Percentiles rank a stretch among this genome's conserved stretches.
These are phyloP conservation scores for Anisodus acutangulus DNA, from an alignment of 257 asterid genomes.

Conservation along the genomic window DNA sequence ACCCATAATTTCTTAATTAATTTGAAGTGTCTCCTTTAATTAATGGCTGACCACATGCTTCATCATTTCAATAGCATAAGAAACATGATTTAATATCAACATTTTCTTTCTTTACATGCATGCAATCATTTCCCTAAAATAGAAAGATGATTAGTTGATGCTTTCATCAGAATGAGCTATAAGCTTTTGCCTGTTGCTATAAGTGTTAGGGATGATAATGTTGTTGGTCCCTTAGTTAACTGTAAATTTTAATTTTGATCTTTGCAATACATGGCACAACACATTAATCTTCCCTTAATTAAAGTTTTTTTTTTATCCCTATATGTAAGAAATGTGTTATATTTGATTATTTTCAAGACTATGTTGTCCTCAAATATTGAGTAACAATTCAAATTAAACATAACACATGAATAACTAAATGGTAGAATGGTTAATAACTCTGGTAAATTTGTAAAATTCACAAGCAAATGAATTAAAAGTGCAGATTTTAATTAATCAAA, in stretches of 20 bases:
- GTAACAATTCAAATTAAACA: background rate
- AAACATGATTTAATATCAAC: background rate
- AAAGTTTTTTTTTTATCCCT: background rate
- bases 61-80: background rate
- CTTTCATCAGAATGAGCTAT: background rate
- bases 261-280: too few relatives aligned
- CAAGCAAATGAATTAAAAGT: background rate
- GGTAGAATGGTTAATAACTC: background rate
- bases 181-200: background rate
- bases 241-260: background rate
- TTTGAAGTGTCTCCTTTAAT: background rate
- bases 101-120: background rate
- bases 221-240: background rate
- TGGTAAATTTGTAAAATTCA: too few relatives aligned
- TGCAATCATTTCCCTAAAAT: background rate
- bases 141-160: background rate
- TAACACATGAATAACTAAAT: too few relatives aligned
- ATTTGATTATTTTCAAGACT: background rate
- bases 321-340: background rate
- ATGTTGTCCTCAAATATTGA: background rate
- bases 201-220: too few relatives aligned
- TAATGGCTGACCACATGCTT: background rate
- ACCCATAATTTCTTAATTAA: background rate
- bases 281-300: background rate
- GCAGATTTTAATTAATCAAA: too few relatives aligned